A percentile compares a stretch with the other conserved stretches of the same genome.
Conservation (phyloP, 2,329 filamentous ascomycete species). For the Aspergillus fructus region DNA sequence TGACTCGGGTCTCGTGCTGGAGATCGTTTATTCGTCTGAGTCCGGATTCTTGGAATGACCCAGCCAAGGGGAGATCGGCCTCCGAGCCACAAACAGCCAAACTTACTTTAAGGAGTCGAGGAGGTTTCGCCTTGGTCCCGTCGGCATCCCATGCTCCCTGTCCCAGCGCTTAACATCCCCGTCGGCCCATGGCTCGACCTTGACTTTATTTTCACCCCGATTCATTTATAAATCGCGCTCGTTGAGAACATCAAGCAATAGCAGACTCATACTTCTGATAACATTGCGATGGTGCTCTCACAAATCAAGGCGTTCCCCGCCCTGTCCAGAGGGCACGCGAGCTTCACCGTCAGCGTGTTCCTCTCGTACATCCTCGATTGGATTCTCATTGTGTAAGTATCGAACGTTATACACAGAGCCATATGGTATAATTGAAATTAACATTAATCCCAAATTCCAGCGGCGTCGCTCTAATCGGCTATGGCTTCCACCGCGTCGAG, state of each 20-base stretch:
- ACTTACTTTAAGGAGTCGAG: background rate
- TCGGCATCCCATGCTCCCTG: no score
- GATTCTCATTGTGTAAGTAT: conserved; percentile 59
- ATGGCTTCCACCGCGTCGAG: conserved; percentile 56
- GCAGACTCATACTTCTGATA: background rate
- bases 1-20: background rate
- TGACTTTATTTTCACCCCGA: background rate
- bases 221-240: background rate
- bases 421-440: background rate
- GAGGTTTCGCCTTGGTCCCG: background rate
- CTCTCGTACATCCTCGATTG: conserved; percentile 73
- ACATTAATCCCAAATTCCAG: conserved; percentile 32
- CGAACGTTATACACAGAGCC: background rate
- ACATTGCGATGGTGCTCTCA: background rate
- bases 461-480: conserved; percentile 59
- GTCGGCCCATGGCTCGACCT: background rate
- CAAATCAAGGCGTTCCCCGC: background rate
- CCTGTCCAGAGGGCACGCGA: conserved; percentile 10
- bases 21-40: background rate
- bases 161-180: background rate
- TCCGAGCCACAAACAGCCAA: background rate
- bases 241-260: background rate
- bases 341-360: conserved; percentile 53
- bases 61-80: conserved; percentile 2
- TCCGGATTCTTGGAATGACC: background rate